A percentile compares a stretch with the other conserved stretches of the same genome.
Conservation (phyloP, 2,329 filamentous ascomycete genomes). For the Ophiosphaerella narmari region DNA sequence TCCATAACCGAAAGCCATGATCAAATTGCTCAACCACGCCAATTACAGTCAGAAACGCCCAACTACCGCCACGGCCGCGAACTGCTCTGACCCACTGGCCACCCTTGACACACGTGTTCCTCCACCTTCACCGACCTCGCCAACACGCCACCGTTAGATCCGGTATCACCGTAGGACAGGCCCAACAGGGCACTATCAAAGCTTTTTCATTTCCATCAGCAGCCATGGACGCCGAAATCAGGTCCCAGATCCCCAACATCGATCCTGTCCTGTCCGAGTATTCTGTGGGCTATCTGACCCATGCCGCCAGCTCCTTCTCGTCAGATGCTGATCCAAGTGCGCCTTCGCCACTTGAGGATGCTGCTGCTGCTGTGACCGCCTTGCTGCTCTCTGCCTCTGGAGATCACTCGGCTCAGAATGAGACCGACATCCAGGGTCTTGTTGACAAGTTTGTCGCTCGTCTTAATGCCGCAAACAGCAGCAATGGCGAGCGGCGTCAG, state of each 20-base stretch:
- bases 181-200: conserved; percentile 16
- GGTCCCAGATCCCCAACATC: conserved; percentile 80
- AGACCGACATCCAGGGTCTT: conserved; percentile 78
- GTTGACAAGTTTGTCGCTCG: conserved; percentile 88
- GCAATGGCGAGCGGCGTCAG: conserved; percentile 67
- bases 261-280: conserved; percentile 90
- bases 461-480: conserved; percentile 74
- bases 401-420: conserved; percentile 71
- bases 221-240: conserved; percentile 85
- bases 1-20: conserved; percentile 23
- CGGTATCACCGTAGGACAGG: conserved; percentile 20
- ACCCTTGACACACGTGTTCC: conserved; percentile 18
- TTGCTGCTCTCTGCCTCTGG: conserved; percentile 93
- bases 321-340: conserved; percentile 71
- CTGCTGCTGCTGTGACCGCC: conserved; percentile 81
- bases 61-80: conserved; percentile 18
- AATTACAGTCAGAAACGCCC: conserved; percentile 22
- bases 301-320: conserved; percentile 84
- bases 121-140: conserved; percentile 17
- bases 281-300: conserved; percentile 89
- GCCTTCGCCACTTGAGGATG: conserved; percentile 80
- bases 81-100: conserved; percentile 1
- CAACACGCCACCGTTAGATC: conserved; percentile 24
- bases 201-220: conserved; percentile 11
- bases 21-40: conserved; percentile 27